A percentile compares a stretch with the other conserved stretches of the same genome.
Evolutionary conservation across 2,329 filamentous ascomycete species (phyloP).

Genomic region (Lecanicillium sp.): DNA sequence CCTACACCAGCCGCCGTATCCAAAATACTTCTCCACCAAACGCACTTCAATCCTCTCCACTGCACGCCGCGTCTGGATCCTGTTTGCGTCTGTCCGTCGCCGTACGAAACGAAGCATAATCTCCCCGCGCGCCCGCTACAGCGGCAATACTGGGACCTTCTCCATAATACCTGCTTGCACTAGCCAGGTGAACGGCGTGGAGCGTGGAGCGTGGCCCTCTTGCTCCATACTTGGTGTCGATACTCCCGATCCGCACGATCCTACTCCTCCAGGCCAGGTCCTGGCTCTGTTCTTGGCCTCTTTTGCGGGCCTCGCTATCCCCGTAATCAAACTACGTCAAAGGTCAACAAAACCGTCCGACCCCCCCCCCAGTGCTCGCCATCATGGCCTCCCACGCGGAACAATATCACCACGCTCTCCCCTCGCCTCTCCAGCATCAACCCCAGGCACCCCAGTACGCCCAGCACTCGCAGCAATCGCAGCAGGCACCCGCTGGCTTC

Average conservation of each 20-base stretch:
- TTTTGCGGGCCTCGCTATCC: constrained; percentile 4
- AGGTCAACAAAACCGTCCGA: constrained; percentile 22
- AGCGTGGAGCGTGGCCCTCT: too few species aligned
- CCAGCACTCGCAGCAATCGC: constrained; percentile 11
- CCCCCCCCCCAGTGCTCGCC: constrained; percentile 19
- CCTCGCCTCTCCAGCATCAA: constrained; percentile 15
- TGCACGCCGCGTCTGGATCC: too few species aligned
- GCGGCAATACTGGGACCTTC: too few species aligned
- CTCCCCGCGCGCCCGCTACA: too few species aligned
- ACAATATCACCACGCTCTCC: constrained; percentile 15
- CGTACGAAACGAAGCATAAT: too few species aligned
- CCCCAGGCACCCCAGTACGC: constrained; percentile 10
- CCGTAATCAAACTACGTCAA: constrained; percentile 4
- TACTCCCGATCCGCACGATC: constrained; percentile 7
- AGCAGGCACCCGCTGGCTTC: constrained; percentile 10
- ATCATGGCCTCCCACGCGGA: constrained; percentile 27
- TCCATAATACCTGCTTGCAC: too few species aligned
- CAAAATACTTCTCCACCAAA: too few species aligned
- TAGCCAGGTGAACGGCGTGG: too few species aligned
- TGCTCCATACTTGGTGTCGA: not conserved
- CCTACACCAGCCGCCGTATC: too few species aligned
- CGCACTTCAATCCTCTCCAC: too few species aligned
- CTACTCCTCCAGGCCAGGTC: constrained; percentile 1
- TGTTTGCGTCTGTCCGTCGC: too few species aligned
- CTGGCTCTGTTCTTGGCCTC: not conserved